phyloP scores from a whole-genome alignment of 768 basidiomycete species.

The Mycena haematopus region DNA sequence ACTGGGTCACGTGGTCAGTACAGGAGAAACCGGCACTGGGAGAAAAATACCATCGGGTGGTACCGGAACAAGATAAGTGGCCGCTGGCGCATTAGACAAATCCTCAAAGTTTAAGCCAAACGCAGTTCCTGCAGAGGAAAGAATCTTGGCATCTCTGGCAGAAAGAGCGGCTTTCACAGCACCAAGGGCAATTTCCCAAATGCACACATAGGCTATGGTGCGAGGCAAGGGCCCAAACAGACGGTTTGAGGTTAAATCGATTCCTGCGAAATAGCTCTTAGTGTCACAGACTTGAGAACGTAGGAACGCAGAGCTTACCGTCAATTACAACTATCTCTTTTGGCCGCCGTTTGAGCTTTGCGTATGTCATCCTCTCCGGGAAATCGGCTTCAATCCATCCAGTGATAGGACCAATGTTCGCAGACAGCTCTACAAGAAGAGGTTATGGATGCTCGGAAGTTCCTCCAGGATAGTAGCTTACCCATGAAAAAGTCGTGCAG shows the following conservation, averaged over 20 bases:
- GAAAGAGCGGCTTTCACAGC: conserved; percentile 61
- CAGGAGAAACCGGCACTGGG: conserved; percentile 8
- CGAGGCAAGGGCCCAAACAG: conserved; percentile 90
- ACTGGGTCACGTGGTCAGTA: conserved; percentile 50
- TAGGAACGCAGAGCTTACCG: conserved; percentile 36
- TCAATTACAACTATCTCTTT: conserved; percentile 57
- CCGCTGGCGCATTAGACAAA: conserved; percentile 79
- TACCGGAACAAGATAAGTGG: conserved; percentile 61
- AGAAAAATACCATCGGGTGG: conserved; percentile 78
- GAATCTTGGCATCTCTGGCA: conserved; percentile 55
- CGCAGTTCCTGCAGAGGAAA: conserved; percentile 59
- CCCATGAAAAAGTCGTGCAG: conserved; percentile 92
- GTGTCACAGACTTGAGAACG: background rate
- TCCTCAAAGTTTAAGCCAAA: conserved; percentile 80
- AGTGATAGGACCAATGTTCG: conserved; percentile 70
- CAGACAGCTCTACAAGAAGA: conserved; percentile 66
- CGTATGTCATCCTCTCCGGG: conserved; percentile 47
- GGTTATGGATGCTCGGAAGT: conserved; percentile 4
- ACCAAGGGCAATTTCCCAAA: conserved; percentile 90
- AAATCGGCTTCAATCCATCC: conserved; percentile 57
- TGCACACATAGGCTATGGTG: conserved; percentile 85
- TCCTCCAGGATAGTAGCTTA: conserved; percentile 34
- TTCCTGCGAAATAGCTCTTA: conserved; percentile 48
- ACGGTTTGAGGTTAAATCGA: conserved; percentile 83
- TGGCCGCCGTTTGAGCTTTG: conserved; percentile 27